phyloP scores from a whole-genome alignment of 2,329 filamentous ascomycete species.

The Diplocarpon rosae region DNA sequence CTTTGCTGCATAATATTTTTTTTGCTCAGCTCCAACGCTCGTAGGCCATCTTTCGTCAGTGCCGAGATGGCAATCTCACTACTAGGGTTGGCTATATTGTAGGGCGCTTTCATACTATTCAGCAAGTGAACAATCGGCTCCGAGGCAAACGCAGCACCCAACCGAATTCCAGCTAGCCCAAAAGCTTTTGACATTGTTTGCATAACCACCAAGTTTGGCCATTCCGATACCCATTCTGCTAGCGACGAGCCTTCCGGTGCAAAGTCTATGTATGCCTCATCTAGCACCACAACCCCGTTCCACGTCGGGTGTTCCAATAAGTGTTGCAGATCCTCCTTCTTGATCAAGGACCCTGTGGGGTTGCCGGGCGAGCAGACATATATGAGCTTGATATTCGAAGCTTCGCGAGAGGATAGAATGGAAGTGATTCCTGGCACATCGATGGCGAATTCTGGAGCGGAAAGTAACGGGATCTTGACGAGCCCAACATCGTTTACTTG shows the following conservation, averaged over 20 bases:
- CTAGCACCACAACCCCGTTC: constrained; percentile 89
- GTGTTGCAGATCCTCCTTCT: constrained; percentile 60
- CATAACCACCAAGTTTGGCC: constrained; percentile 94
- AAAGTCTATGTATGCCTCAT: constrained; percentile 97
- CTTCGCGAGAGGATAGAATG: constrained; percentile 45
- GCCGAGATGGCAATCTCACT: constrained; percentile 69
- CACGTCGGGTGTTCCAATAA: constrained; percentile 80
- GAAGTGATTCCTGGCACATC: constrained; percentile 58
- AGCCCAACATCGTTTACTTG: constrained; percentile 86
- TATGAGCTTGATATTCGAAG: constrained; percentile 66
- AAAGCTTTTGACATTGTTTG: constrained; percentile 98
- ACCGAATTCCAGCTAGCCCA: constrained; percentile 82
- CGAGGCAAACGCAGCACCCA: constrained; percentile 76
- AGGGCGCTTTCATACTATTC: constrained; percentile 90
- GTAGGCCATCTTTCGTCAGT: constrained; percentile 54
- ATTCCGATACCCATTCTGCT: constrained; percentile 83
- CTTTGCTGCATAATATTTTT: constrained; percentile 65
- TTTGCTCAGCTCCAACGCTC: constrained; percentile 60
- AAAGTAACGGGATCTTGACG: constrained; percentile 73
- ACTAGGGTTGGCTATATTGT: constrained; percentile 87
- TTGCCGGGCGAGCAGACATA: constrained; percentile 96
- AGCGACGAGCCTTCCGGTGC: constrained; percentile 67
- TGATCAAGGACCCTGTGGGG: constrained; percentile 71
- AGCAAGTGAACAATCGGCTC: constrained; percentile 65
- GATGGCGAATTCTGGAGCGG: constrained; percentile 61